phyloP scores from a whole-genome alignment of 2,329 filamentous ascomycete genomes.

The Trichoderma endophyticum region DNA sequence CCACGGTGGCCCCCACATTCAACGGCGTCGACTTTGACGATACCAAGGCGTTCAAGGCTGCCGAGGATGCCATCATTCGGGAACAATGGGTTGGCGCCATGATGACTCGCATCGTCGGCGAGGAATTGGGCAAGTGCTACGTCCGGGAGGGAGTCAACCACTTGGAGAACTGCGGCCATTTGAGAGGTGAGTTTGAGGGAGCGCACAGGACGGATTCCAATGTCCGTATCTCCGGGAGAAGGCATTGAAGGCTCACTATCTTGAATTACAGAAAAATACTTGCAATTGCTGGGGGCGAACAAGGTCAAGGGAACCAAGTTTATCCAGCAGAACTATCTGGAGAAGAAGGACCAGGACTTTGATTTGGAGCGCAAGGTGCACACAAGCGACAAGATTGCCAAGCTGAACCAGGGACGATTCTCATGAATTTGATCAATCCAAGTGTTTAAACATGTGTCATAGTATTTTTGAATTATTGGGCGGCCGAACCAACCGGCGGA shows the following conservation, averaged over 20 bases:
- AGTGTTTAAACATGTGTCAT: not conserved
- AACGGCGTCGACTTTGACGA: conserved; percentile 86
- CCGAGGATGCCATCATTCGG: conserved; percentile 76
- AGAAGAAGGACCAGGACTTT: conserved; percentile 46
- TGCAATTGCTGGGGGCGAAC: conserved; percentile 71
- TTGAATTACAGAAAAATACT: conserved; percentile 64
- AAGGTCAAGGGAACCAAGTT: conserved; percentile 78
- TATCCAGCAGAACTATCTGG: conserved; percentile 72
- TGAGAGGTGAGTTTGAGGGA: conserved; percentile 64
- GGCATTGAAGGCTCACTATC: conserved; percentile 10
- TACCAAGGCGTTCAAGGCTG: conserved; percentile 74
- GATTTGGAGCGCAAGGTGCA: conserved; percentile 40
- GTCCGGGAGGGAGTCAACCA: conserved; percentile 81
- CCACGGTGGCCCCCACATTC: conserved; percentile 76
- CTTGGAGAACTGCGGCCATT: conserved; percentile 77
- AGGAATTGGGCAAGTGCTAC: conserved; percentile 85
- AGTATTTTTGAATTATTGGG: not conserved
- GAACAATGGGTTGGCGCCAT: conserved; percentile 89
- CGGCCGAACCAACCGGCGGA: conserved; percentile 3
- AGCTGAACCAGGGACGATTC: conserved; percentile 36
- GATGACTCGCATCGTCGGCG: conserved; percentile 79
- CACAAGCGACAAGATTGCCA: conserved; percentile 39
- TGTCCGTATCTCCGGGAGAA: too few relatives aligned
- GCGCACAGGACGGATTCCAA: not conserved
- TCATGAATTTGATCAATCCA: conserved; percentile 24